Evolutionary conservation across 1,284 basidiomycete species (phyloP), one percentile per base, ranked within the genome.

Genomic region (Phylloporus sp.): DNA sequence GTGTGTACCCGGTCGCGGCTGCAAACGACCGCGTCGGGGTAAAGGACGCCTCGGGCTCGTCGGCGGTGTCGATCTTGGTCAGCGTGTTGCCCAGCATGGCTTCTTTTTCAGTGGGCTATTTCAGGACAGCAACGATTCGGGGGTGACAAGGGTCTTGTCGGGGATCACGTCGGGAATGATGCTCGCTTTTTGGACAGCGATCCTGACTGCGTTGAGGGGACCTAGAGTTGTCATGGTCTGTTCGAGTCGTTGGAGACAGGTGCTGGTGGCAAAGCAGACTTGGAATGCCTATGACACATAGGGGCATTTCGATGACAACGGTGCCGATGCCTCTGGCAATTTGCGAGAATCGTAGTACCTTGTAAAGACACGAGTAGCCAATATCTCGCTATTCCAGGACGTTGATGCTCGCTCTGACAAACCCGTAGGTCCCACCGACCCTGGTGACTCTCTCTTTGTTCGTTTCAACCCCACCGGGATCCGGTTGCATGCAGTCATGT

Each of bases 121-220:
- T 73, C 63, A 86, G 68, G 40, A 82, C 81, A 90, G 83, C 29
- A 86, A 75, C 2, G 84, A 76, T n/a, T 86, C 78, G 0, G 86
- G 85, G 7, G 62, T 68, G 72, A 88, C 86, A 28, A 70, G 52
- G 24, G 72, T 63, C 5, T 72, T 69, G 51, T 69, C 69, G 11
- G 86, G 84, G 53, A 89, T 77, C 34, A 89, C 80, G 66, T 87
- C 85, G 5, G 87, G 84, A 55, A 88, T 84, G 64, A 89, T 77
- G n/a, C 80, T 71, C 22, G 80, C 78, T 31, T 75, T 68, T 63
- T 78, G 70, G 61, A 87, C 78, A 7, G 80, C 72, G 46, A 69
- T 47, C 17, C 78, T 68, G 22, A 88, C 75, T 42, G 79, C 74
- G 26, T 75, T 72, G 31, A 85, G 73, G 15, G 82, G 80, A 64